A percentile compares a stretch with the other conserved stretches of the same genome.
These are phyloP conservation scores for Sporobolomyces phaffii DNA, from an alignment of 768 basidiomycete species.

Conservation along the genomic window DNA sequence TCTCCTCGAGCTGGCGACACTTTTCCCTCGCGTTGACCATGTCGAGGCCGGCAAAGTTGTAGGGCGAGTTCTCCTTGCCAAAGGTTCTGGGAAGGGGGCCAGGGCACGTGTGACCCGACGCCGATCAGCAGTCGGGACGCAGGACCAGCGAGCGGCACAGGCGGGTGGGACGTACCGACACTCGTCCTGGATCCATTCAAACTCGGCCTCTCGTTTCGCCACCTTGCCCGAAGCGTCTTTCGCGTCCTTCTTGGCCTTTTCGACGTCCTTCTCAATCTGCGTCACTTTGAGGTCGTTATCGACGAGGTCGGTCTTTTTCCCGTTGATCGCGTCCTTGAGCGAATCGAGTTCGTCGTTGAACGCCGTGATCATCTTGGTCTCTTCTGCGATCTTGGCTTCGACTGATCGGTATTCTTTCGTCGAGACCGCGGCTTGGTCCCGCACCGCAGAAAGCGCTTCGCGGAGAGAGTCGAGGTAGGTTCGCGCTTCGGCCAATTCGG, in stretches of 20 bases:
- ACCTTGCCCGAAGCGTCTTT: conserved; percentile 54
- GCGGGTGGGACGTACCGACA: conserved; percentile 58
- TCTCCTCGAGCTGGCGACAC: conserved; percentile 65
- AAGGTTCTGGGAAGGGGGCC: conserved; percentile 63
- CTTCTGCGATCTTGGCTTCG: conserved; percentile 68
- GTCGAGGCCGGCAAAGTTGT: conserved; percentile 68
- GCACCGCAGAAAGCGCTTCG: conserved; percentile 60
- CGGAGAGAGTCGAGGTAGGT: conserved; percentile 55
- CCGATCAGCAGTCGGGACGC: no score
- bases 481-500: conserved; percentile 51
- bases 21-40: conserved; percentile 58
- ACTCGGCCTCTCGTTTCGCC: conserved; percentile 67
- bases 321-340: conserved; percentile 73
- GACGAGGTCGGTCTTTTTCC: conserved; percentile 64
- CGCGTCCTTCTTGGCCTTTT: conserved; percentile 61
- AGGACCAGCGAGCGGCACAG: no score
- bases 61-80: conserved; percentile 70
- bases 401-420: conserved; percentile 55
- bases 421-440: conserved; percentile 49
- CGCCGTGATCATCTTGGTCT: conserved; percentile 75
- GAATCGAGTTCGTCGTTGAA: conserved; percentile 84
- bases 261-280: conserved; percentile 65
- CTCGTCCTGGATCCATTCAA: conserved; percentile 84
- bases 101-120: not conserved
- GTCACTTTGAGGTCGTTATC: conserved; percentile 63